Evolutionary conservation across 2,329 filamentous ascomycete genomes (phyloP), one percentile per base, ranked within the genome.

Genomic region (Calonectria pauciramosa): DNA sequence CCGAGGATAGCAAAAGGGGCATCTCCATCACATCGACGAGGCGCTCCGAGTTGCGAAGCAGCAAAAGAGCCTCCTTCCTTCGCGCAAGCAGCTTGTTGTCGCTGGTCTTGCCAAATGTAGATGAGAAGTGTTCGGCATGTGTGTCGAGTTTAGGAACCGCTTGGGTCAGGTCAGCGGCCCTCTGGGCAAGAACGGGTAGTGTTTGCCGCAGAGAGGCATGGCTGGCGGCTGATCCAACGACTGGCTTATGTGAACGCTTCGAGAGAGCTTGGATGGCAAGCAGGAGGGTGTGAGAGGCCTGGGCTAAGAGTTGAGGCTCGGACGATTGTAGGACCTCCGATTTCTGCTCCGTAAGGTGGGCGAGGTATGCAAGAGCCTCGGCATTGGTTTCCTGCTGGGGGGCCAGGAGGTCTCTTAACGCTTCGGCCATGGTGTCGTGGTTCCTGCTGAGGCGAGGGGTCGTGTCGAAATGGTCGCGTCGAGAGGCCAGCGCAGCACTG

Each of bases 11-110:
- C 41, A 99, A 87, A 0, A 94, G 93, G 0, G 97, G 97, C 36
- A 99, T 90, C 81, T 99, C 96, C 73, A 99, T 91, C 38, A 99
- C 93, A 83, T 98, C 96, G 36, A 96, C 94, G 4, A 99, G 89
- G 70, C 96, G 92, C 83, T 98, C 96, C 34, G 96, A 93, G 83
- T 98, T 99, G 63, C 95, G 91, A 23, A 95, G 92, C 20, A 99
- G 89, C 28, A 98, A 89, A 82, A 98, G 91, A 0, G 95, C 94
- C 82, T 94, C 93, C 81, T 94, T 95, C 78, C 97, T 91, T 32
- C 93, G 88, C 66, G 93, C 92, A 34, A 98, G 88, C 0, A 95
- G 89, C 65, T 92, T 90, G 78, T 92, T 93, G 75, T 94, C 92
- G 68, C 90, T 90, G 70, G 91, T 92, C 81, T 94, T 94, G 84